Percentiles rank a stretch among this genome's conserved stretches.
These are phyloP conservation scores for Linnemannia schmuckeri DNA, from an alignment of 192 early-diverging fungal species.

Conservation along the genomic window DNA sequence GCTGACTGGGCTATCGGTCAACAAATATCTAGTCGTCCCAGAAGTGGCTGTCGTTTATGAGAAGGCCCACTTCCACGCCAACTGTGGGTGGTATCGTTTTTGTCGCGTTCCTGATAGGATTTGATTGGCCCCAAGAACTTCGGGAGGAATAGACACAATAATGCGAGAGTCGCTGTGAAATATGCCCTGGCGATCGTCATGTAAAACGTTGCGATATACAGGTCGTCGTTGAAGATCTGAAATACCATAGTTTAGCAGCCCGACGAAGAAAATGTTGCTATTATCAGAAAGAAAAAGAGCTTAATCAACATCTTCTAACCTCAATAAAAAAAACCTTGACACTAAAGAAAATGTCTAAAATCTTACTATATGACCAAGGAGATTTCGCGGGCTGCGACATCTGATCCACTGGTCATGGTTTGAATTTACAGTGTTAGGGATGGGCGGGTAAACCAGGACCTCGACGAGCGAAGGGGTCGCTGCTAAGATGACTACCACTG, in stretches of 20 bases:
- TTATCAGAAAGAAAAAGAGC: neutral
- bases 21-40: neutral
- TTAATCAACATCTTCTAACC: neutral
- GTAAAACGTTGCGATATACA: constrained; percentile 23
- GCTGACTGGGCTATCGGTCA: neutral
- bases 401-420: constrained; percentile 11
- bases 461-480: neutral
- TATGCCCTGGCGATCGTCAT: constrained; percentile 7
- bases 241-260: constrained; percentile 4
- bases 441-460: neutral
- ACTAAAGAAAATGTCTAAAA: neutral
- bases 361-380: constrained; percentile 40
- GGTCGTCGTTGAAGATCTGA: neutral
- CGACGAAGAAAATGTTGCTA: constrained; percentile 21
- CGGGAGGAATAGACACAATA: constrained; percentile 18
- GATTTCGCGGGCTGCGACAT: constrained; percentile 22
- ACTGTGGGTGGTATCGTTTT: neutral
- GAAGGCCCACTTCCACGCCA: neutral
- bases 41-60: neutral
- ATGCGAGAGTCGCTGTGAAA: constrained; percentile 8
- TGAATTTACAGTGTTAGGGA: neutral
- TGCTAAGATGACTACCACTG: neutral
- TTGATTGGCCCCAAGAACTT: constrained; percentile 19
- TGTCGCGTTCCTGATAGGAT: neutral
- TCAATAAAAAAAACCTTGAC: neutral